Evolutionary conservation across 2,329 filamentous ascomycete species (phyloP), one percentile per base, ranked within the genome.

Genomic region (Nemania sp.): DNA sequence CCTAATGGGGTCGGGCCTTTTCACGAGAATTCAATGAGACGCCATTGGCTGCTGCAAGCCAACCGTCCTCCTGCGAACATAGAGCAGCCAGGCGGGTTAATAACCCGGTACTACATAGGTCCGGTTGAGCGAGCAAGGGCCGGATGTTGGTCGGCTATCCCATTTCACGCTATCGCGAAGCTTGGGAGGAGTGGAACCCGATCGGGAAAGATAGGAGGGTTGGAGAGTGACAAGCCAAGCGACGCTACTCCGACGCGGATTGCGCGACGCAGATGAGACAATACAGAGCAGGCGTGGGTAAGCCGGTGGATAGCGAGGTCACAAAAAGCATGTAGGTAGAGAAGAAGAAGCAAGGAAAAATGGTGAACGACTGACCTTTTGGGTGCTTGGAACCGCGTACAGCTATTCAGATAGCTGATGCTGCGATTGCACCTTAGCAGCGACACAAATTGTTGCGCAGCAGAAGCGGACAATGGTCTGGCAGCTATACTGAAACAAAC

Each of bases 171-270:
- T 58, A 45, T 56, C 49, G 48, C 52, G 56, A 53, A 43, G 57
- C 41, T 48, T 50, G 26, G 5, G 14, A 26, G 22, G 28, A 28
- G 62, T 62, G 61, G 60, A 56, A 50, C 56, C 41, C 46, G 42
- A 41, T 65, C 62, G 64, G 62, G 49, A 66, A 62, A 59, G 60
- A 57, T 63, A 66, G 64, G 63, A 49, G 14, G 30, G 24, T 22
- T 26, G 28, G 40, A 48, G 44, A 24, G 26, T 30, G 28, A 30
- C 20, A 45, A 12, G 8, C 11, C 26, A 33, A 19, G 19, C 12
- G 36, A 41, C 56, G 40, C 53, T 49, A 59, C 45, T 15, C 37
- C 36, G 31, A 46, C 28, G 26, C 48, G 30, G 28, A 52, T 39
- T 22, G n/a, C 44, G 39, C 19, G 23, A 24, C 19, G 30, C 12